A percentile compares a stretch with the other conserved stretches of the same genome.
These are phyloP conservation scores for Evernia prunastri DNA, from an alignment of 495 filamentous ascomycete genomes.

Conservation along the genomic window DNA sequence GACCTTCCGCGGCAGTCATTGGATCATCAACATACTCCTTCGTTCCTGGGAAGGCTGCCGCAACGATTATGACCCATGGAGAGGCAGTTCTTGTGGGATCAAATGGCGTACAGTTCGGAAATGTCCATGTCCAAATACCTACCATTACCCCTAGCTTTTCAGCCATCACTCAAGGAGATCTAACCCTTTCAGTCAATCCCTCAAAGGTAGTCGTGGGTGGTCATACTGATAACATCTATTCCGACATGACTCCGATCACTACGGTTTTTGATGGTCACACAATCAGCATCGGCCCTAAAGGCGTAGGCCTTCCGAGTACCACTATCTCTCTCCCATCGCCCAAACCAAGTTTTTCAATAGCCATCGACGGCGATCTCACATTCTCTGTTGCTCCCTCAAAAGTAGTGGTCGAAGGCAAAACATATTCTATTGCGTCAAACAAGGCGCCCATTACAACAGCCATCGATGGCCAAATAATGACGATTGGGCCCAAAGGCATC, in stretches of 20 bases:
- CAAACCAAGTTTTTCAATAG: constrained; percentile 26
- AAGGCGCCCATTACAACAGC: constrained; percentile 33
- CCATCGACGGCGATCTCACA: constrained; percentile 34
- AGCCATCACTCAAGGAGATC: constrained; percentile 30
- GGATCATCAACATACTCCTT: constrained; percentile 42
- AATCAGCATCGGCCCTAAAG: constrained; percentile 41
- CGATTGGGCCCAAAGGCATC: constrained; percentile 41
- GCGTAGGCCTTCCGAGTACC: constrained; percentile 34
- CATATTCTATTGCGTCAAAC: constrained; percentile 35
- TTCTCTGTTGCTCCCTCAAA: constrained; percentile 37
- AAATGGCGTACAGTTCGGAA: constrained; percentile 33
- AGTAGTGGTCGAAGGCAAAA: constrained; percentile 42
- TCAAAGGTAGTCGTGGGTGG: constrained; percentile 41
- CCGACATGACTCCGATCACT: constrained; percentile 31
- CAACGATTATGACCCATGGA: constrained; percentile 35
- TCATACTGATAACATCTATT: constrained; percentile 38
- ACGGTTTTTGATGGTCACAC: constrained; percentile 40
- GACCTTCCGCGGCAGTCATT: constrained; percentile 38
- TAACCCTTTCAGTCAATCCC: constrained; percentile 37
- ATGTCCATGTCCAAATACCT: constrained; percentile 25
- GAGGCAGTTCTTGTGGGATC: constrained; percentile 43
- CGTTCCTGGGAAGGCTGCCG: constrained; percentile 26
- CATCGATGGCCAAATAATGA: constrained; percentile 41
- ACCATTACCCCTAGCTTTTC: constrained; percentile 9
- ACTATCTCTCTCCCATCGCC: constrained; percentile 30